Conservation (phyloP, 2,329 filamentous ascomycete species). For the Chrysoporthe deuterocubensis region DNA sequence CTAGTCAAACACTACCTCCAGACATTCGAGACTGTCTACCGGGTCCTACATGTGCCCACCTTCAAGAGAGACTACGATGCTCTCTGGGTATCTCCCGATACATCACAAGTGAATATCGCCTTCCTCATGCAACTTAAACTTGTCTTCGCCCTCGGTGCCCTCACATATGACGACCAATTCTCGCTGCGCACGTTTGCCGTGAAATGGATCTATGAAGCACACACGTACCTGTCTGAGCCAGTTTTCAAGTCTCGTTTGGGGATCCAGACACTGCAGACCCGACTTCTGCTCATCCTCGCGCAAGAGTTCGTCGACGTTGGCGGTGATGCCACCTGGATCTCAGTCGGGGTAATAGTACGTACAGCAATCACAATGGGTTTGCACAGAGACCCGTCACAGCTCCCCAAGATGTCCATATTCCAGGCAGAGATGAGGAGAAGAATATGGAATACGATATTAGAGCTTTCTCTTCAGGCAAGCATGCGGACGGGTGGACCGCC, state of each 20-base stretch:
- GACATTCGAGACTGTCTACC: constrained; percentile 59
- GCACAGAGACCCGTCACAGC: constrained; percentile 58
- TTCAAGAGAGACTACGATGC: constrained; percentile 58
- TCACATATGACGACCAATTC: constrained; percentile 50
- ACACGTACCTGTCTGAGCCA: constrained; percentile 53
- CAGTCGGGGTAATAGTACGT: constrained; percentile 54
- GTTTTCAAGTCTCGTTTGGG: constrained; percentile 54
- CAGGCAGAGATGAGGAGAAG: constrained; percentile 58
- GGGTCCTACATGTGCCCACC: constrained; percentile 61
- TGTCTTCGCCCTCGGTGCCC: constrained; percentile 55
- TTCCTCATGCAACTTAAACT: constrained; percentile 60
- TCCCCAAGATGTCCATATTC: constrained; percentile 52
- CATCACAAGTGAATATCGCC: constrained; percentile 42
- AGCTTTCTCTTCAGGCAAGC: constrained; percentile 56
- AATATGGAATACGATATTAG: constrained; percentile 60
- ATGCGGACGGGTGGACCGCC: constrained; percentile 56
- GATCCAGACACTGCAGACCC: constrained; percentile 54
- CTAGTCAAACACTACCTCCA: constrained; percentile 59
- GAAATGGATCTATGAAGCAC: constrained; percentile 58
- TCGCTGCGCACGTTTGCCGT: constrained; percentile 47
- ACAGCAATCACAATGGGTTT: constrained; percentile 55
- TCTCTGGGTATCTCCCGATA: constrained; percentile 48
- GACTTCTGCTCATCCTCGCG: constrained; percentile 55
- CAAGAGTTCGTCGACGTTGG: constrained; percentile 52
- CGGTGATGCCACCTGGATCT: constrained; percentile 57